Conservation (phyloP, 148 eudicot genomes). For the Pouteria glomerata region DNA sequence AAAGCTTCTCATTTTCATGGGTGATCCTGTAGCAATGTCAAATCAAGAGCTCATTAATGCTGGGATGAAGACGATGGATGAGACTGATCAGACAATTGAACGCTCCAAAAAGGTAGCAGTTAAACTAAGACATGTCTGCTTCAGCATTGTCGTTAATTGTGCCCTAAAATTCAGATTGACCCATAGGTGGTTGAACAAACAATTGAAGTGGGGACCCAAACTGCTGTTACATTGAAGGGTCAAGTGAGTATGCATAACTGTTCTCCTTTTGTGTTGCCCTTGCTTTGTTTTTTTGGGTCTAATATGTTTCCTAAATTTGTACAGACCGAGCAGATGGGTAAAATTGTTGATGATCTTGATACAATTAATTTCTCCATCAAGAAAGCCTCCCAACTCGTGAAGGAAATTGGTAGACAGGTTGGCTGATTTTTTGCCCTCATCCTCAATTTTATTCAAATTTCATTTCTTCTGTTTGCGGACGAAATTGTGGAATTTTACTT, state of each 20-base stretch:
- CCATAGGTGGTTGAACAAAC: conserved; percentile 88
- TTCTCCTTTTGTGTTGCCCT: conserved; percentile 5
- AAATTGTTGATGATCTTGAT: conserved; percentile 89
- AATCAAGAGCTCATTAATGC: conserved; percentile 92
- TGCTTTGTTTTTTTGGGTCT: conserved; percentile 9
- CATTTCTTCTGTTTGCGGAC: conserved; percentile 1
- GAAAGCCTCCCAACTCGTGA: conserved; percentile 95
- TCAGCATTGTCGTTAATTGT: neutral
- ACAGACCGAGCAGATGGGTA: conserved; percentile 98
- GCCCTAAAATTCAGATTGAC: conserved; percentile 10
- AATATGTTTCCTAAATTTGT: conserved; percentile 9
- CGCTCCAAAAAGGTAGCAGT: conserved; percentile 77
- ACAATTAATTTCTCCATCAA: conserved; percentile 92
- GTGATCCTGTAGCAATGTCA: conserved; percentile 57
- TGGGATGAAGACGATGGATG: conserved; percentile 74
- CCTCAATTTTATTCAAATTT: neutral
- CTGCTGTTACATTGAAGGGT: conserved; percentile 82
- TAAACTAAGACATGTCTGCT: neutral
- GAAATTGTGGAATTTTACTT: neutral
- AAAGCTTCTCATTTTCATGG: neutral
- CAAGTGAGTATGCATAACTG: conserved; percentile 49
- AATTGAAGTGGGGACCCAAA: conserved; percentile 85
- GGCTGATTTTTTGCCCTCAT: conserved; percentile 11
- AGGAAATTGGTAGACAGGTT: conserved; percentile 98
- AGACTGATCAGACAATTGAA: conserved; percentile 97